phyloP scores from a whole-genome alignment of 352 stramenopile genomes.

The Phytophthora pseudosyringae region DNA sequence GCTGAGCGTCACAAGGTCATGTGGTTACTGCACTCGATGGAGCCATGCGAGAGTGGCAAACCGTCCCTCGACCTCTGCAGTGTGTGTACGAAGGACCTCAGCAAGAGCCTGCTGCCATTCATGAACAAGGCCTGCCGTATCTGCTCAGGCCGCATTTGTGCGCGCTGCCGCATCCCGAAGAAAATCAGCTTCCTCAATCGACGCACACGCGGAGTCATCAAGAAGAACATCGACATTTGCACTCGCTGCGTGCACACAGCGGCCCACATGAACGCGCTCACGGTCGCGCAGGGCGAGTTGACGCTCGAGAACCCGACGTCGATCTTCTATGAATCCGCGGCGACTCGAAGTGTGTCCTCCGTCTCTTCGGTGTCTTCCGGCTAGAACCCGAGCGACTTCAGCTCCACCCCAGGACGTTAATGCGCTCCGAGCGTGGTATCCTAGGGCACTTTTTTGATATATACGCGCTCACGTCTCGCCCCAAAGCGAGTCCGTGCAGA shows the following conservation, averaged over 20 bases:
- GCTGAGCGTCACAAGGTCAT: constrained; percentile 56
- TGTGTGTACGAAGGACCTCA: constrained; percentile 47
- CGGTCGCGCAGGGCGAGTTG: constrained; percentile 42
- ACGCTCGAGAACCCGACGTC: constrained; percentile 35
- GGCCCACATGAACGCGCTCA: constrained; percentile 35
- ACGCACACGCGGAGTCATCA: constrained; percentile 38
- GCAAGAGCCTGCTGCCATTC: constrained; percentile 43
- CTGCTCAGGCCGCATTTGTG: constrained; percentile 37
- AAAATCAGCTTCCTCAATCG: constrained; percentile 44
- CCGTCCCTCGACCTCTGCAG: constrained; percentile 34
- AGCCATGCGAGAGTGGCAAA: constrained; percentile 33
- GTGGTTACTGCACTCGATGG: constrained; percentile 37
- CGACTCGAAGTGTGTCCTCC: constrained; percentile 25
- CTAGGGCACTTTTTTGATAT: constrained; percentile 8
- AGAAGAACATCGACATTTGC: constrained; percentile 45
- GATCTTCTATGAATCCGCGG: constrained; percentile 41
- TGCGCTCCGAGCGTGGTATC: background rate
- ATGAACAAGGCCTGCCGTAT: constrained; percentile 51
- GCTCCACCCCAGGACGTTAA: background rate
- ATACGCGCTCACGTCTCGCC: constrained; percentile 9
- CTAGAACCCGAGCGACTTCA: constrained; percentile 3
- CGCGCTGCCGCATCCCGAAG: constrained; percentile 44
- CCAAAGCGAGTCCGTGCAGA: background rate
- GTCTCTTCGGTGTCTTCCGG: constrained; percentile 27
- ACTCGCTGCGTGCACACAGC: constrained; percentile 43